Percentiles rank a stretch among this genome's conserved stretches.
Evolutionary conservation across 495 filamentous ascomycete species (phyloP).

Genomic region (Trichoderma erinaceum): DNA sequence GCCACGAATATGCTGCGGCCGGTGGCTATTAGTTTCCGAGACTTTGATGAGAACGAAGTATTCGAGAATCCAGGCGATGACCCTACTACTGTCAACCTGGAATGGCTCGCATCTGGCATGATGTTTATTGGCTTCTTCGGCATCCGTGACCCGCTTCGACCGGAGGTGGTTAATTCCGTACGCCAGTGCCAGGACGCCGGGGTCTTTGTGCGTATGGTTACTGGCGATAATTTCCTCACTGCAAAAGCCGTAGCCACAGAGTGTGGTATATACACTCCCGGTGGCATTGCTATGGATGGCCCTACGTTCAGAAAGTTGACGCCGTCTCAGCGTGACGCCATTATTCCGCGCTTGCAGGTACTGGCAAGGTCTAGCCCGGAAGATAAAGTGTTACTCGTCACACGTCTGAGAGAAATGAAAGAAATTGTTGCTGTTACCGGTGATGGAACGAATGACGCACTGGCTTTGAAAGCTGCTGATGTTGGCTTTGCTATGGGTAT

Average conservation of each 20-base stretch:
- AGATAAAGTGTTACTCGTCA: slow-evolving; percentile 77
- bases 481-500: slow-evolving; percentile 93
- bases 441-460: slow-evolving; percentile 89
- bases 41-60: slow-evolving; percentile 60
- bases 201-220: slow-evolving; percentile 86
- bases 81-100: slow-evolving; percentile 39
- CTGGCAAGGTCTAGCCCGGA: slow-evolving; percentile 80
- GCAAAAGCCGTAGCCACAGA: slow-evolving; percentile 81
- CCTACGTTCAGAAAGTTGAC: slow-evolving; percentile 70
- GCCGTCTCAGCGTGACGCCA: slow-evolving; percentile 56
- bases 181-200: slow-evolving; percentile 66
- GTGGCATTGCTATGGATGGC: slow-evolving; percentile 77
- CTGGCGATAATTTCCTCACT: slow-evolving; percentile 78
- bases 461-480: slow-evolving; percentile 79
- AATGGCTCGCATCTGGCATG: slow-evolving; percentile 59
- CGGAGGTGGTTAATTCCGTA: slow-evolving; percentile 73
- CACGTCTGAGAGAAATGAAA: slow-evolving; percentile 71
- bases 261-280: slow-evolving; percentile 76
- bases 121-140: slow-evolving; percentile 63
- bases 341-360: slow-evolving; percentile 72
- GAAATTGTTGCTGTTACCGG: slow-evolving; percentile 93
- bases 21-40: slow-evolving; percentile 78
- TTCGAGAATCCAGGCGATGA: slow-evolving; percentile 58
- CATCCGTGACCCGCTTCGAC: slow-evolving; percentile 71
- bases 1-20: slow-evolving; percentile 78